Evolutionary conservation across 2,329 filamentous ascomycete species (phyloP).

Genomic region (Sporothrix phasma): DNA sequence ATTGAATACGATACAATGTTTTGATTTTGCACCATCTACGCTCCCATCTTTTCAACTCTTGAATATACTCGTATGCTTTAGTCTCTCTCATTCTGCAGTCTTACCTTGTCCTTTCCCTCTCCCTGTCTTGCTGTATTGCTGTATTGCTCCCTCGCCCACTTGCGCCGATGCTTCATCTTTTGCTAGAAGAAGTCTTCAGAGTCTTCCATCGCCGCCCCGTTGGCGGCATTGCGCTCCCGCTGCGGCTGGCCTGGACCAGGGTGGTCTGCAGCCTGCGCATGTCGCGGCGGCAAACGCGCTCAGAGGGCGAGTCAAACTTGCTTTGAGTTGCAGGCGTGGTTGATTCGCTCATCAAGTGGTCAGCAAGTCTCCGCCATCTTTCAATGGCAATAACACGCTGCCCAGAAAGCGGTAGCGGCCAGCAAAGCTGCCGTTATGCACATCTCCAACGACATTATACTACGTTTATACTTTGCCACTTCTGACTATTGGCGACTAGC

Average conservation of each 20-base stretch:
- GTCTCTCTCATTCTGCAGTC: too few relatives aligned
- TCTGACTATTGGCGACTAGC: not conserved
- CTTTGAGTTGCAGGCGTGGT: slow-evolving; percentile 31
- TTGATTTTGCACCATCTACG: not conserved
- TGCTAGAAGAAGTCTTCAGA: slow-evolving; percentile 2
- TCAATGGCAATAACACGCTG: slow-evolving; percentile 16
- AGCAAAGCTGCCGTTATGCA: not conserved
- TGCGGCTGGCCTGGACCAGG: slow-evolving; percentile 21
- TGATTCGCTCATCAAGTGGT: slow-evolving; percentile 24
- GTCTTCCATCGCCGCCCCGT: slow-evolving; percentile 6
- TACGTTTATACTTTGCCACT: not conserved
- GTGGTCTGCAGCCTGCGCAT: slow-evolving; percentile 16
- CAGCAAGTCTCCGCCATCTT: slow-evolving; percentile 1
- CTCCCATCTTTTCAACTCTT: not conserved
- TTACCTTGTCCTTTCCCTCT: too few relatives aligned
- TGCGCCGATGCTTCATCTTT: too few relatives aligned
- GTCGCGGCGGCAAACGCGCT: slow-evolving; percentile 18
- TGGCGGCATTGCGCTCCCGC: not conserved
- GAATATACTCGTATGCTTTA: too few relatives aligned
- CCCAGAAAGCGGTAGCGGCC: slow-evolving; percentile 5
- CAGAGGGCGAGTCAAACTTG: too few relatives aligned
- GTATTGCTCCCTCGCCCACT: not conserved
- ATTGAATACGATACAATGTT: not conserved
- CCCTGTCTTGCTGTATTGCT: too few relatives aligned
- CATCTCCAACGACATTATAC: not conserved